Evolutionary conservation across 176 grass and related monocot species (phyloP).

Genomic region (Bolboschoenus planiculmis): DNA sequence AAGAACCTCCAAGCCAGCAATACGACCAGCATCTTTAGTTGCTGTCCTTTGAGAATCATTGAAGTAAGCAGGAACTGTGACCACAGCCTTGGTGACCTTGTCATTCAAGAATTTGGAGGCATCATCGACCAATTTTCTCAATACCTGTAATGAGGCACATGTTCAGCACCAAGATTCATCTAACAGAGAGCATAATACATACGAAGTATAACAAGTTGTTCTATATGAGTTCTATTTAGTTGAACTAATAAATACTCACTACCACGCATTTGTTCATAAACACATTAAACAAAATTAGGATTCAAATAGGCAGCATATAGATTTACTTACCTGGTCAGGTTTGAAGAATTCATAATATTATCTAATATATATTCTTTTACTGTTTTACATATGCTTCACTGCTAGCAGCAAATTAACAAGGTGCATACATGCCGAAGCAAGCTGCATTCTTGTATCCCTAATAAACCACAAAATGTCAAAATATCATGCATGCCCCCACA

Average conservation of each 20-base stretch:
- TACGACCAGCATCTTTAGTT: constrained; percentile 97
- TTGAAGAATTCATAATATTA: background rate
- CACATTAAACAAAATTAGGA: background rate
- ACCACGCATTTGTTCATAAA: background rate
- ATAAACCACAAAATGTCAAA: background rate
- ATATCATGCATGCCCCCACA: background rate
- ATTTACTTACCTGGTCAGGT: background rate
- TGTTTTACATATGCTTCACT: background rate
- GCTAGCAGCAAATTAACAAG: background rate
- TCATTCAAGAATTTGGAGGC: constrained; percentile 98
- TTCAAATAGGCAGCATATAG: background rate
- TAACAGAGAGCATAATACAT: background rate
- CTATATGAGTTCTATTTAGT: background rate
- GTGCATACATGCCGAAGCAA: background rate
- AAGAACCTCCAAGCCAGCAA: constrained; percentile 98
- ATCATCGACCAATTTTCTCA: constrained; percentile 93
- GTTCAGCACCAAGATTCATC: background rate
- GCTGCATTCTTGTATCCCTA: background rate
- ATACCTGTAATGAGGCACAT: constrained; percentile 40
- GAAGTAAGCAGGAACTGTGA: constrained; percentile 96
- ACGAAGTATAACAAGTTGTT: background rate
- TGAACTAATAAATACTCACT: background rate
- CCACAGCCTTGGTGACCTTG: constrained; percentile 96
- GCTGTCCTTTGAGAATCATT: constrained; percentile 98
- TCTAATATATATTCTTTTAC: background rate